phyloP scores from a whole-genome alignment of 495 filamentous ascomycete genomes.

The Penicillium paxilli region DNA sequence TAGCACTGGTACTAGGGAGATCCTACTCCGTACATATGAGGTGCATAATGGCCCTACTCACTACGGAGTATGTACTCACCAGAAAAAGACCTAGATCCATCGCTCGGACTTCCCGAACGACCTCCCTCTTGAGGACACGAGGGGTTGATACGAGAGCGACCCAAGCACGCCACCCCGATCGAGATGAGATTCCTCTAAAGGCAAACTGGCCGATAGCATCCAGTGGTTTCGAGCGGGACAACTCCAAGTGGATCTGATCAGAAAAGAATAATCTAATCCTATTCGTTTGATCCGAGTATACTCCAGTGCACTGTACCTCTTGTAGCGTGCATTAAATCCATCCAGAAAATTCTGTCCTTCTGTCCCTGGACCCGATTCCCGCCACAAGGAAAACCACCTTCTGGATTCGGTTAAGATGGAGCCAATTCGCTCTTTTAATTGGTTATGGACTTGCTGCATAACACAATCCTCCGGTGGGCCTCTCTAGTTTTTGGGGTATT shows the following conservation, averaged over 20 bases:
- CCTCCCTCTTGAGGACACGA: slow-evolving; percentile 1
- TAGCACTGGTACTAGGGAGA: too few relatives aligned
- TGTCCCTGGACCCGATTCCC: background rate
- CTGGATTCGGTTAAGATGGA: slow-evolving; percentile 21
- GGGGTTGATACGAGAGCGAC: background rate
- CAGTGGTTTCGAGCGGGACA: background rate
- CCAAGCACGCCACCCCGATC: slow-evolving; percentile 7
- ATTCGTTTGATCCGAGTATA: background rate
- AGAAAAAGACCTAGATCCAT: background rate
- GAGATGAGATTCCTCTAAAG: slow-evolving; percentile 2
- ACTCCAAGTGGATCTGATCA: background rate
- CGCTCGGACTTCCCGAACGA: background rate
- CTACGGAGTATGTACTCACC: too few relatives aligned
- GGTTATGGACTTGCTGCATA: slow-evolving; percentile 15
- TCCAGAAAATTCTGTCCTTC: slow-evolving; percentile 1
- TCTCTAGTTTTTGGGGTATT: background rate
- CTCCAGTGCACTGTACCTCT: too few relatives aligned
- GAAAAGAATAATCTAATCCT: background rate
- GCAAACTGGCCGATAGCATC: slow-evolving; percentile 2
- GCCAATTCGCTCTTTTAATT: slow-evolving; percentile 2
- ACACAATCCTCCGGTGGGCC: slow-evolving; percentile 11
- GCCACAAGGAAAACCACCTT: slow-evolving; percentile 24
- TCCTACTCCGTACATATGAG: too few relatives aligned
- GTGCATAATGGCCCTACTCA: too few relatives aligned
- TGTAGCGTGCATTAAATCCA: background rate